These are phyloP conservation scores for Triticum dicoccoides DNA, from an alignment of 176 grass and related monocot genomes.

Conservation along the genomic window DNA sequence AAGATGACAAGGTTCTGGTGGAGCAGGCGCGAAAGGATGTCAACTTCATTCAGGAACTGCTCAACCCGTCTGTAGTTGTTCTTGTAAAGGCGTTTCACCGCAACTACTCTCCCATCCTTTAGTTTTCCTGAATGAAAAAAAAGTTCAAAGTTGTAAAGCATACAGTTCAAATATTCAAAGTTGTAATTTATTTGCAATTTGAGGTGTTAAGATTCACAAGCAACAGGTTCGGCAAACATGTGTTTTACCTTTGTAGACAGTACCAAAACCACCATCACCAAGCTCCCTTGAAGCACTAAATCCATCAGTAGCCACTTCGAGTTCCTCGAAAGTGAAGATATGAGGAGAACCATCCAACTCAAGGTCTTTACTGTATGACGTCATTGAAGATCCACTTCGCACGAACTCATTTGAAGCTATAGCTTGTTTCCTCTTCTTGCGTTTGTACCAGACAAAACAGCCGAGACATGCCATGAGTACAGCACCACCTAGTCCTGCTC, in stretches of 20 bases:
- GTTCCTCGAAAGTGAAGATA: conserved; percentile 81
- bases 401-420: conserved; percentile 12
- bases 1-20: no score
- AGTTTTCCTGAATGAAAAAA: no score
- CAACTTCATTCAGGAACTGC: no score
- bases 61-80: no score
- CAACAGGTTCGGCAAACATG: no score
- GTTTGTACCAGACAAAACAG: not conserved
- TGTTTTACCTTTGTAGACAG: conserved; percentile 70
- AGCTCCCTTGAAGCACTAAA: conserved; percentile 72
- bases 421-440: conserved; percentile 36
- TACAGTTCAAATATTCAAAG: no score
- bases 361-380: conserved; percentile 40
- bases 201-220: no score
- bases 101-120: no score
- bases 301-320: conserved; percentile 67
- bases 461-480: not conserved
- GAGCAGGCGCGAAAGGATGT: no score
- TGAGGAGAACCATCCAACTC: conserved; percentile 47
- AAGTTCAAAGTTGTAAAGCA: no score
- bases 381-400: conserved; percentile 33
- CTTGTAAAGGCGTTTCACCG: no score
- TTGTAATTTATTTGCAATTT: no score
- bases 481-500: not conserved
- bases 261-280: conserved; percentile 86